Evolutionary conservation across 805 yeast genomes (phyloP).

Genomic region (Danielia oregonensis): DNA sequence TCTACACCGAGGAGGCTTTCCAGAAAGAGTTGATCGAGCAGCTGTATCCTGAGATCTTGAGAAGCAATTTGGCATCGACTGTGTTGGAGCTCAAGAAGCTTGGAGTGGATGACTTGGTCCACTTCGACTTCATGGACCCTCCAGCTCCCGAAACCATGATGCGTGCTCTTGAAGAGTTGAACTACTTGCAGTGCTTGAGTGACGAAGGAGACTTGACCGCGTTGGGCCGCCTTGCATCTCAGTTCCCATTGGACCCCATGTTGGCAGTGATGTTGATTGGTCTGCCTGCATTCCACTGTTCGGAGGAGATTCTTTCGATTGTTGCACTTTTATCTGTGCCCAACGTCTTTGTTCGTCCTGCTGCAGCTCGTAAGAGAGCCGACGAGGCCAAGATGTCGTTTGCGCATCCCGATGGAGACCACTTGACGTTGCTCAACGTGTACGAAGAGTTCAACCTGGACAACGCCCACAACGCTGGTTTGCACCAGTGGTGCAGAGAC

Average conservation of each 20-base stretch:
- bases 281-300: conserved; percentile 79
- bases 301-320: conserved; percentile 82
- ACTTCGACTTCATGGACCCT: conserved; percentile 98
- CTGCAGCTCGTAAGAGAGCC: conserved; percentile 79
- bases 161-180: conserved; percentile 95
- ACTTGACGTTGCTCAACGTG: conserved; percentile 83
- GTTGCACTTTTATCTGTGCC: conserved; percentile 93
- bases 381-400: conserved; percentile 85
- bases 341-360: conserved; percentile 90
- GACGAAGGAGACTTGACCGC: conserved; percentile 91
- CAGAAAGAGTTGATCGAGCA: conserved; percentile 91
- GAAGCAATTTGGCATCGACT: conserved; percentile 87
- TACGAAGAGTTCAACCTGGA: conserved; percentile 78
- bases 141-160: conserved; percentile 99
- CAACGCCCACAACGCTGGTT: conserved; percentile 63
- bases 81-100: conserved; percentile 90
- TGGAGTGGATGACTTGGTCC: conserved; percentile 94
- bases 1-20: conserved; percentile 96
- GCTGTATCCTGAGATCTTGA: conserved; percentile 90
- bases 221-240: conserved; percentile 84
- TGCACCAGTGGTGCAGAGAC: conserved; percentile 86
- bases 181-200: conserved; percentile 82
- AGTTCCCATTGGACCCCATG: conserved; percentile 95
- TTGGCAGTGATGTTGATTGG: conserved; percentile 90
- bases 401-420: conserved; percentile 95